These are phyloP conservation scores for Erigeron philadelphicus DNA, from an alignment of 140 eudicot species.

Conservation along the genomic window DNA sequence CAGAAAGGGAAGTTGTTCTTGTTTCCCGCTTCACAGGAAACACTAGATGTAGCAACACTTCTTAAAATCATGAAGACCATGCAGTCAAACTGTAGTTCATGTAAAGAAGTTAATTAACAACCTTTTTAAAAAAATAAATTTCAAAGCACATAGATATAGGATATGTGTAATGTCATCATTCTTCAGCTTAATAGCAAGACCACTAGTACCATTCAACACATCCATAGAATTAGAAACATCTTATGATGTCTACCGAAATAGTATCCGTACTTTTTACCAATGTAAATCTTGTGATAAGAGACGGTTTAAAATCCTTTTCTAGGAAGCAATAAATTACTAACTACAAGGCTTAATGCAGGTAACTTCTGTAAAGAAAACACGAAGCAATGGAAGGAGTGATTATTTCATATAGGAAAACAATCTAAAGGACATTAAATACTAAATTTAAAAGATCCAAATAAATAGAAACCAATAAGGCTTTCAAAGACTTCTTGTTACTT, in stretches of 20 bases:
- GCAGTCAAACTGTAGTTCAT: slow-evolving; percentile 36
- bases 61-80: slow-evolving; percentile 59
- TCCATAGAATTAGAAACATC: background rate
- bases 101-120: slow-evolving; percentile 23
- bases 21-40: slow-evolving; percentile 70
- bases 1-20: slow-evolving; percentile 42
- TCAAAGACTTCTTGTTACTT: too few relatives aligned
- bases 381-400: too few relatives aligned
- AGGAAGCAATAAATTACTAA: too few relatives aligned
- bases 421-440: too few relatives aligned
- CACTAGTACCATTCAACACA: background rate
- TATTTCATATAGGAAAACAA: too few relatives aligned
- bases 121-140: background rate
- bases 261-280: too few relatives aligned
- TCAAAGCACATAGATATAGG: background rate
- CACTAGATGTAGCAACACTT: slow-evolving; percentile 43
- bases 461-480: too few relatives aligned
- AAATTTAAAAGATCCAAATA: too few relatives aligned
- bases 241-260: background rate
- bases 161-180: background rate
- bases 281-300: too few relatives aligned
- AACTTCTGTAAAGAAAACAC: too few relatives aligned
- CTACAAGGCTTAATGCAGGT: too few relatives aligned
- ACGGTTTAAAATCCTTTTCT: too few relatives aligned
- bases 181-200: slow-evolving; percentile 2